These are phyloP conservation scores for Alternaria consortialis DNA, from an alignment of 2,329 filamentous ascomycete genomes.

Conservation along the genomic window DNA sequence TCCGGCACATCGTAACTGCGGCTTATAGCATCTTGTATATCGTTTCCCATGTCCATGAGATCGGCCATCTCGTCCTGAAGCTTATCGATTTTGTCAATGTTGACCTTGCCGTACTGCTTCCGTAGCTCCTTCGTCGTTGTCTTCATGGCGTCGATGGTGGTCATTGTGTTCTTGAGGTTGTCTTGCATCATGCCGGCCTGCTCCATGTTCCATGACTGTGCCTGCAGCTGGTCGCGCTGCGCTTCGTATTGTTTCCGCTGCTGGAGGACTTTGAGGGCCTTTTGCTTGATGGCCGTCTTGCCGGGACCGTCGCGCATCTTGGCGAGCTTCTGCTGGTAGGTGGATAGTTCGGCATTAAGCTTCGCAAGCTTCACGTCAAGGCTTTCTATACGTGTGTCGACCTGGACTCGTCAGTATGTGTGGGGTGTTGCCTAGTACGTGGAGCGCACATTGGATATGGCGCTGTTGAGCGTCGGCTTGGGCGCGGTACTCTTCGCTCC, in stretches of 20 bases:
- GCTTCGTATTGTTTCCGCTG: constrained; percentile 93
- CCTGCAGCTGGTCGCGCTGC: constrained; percentile 91
- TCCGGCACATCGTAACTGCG: constrained; percentile 94
- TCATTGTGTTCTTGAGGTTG: constrained; percentile 98
- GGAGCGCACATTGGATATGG: constrained; percentile 76
- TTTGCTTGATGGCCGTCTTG: constrained; percentile 90
- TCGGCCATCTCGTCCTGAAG: constrained; percentile 99
- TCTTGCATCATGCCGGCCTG: constrained; percentile 98
- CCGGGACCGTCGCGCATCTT: constrained; percentile 97
- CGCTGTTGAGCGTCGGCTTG: constrained; percentile 85
- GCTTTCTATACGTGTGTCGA: constrained; percentile 81
- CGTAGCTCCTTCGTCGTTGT: constrained; percentile 91
- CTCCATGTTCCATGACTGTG: constrained; percentile 99
- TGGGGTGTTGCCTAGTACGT: constrained; percentile 5
- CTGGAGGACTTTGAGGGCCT: constrained; percentile 92
- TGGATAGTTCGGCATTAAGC: constrained; percentile 86
- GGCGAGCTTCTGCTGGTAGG: constrained; percentile 85
- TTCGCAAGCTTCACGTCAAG: constrained; percentile 95
- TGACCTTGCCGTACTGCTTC: constrained; percentile 95
- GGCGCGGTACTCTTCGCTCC: constrained; percentile 85
- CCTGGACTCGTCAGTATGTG: constrained; percentile 56
- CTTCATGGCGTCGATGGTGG: constrained; percentile 97
- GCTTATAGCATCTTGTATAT: constrained; percentile 94
- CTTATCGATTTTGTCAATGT: constrained; percentile 96
- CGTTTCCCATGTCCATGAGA: constrained; percentile 95